Conservation (phyloP, 192 early-diverging fungal species). For the Coemansia umbellata region DNA sequence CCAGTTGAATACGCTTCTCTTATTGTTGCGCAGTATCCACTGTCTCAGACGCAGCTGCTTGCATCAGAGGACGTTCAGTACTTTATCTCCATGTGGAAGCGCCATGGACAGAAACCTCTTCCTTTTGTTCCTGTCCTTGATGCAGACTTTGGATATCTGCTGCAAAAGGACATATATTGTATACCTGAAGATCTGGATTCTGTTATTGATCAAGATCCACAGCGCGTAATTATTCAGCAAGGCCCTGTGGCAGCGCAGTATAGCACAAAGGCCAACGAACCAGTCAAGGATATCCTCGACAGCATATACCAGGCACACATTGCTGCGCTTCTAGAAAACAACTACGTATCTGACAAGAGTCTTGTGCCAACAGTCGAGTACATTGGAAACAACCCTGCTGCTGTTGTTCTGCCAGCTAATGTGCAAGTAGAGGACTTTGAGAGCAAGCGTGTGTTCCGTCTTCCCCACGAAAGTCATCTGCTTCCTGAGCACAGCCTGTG, state of each 20-base stretch:
- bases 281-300: slow-evolving; percentile 83
- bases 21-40: slow-evolving; percentile 3
- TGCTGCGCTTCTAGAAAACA: slow-evolving; percentile 63
- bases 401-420: neutral
- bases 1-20: slow-evolving; percentile 20
- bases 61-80: slow-evolving; percentile 31
- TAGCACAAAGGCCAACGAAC: slow-evolving; percentile 72
- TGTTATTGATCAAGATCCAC: slow-evolving; percentile 78
- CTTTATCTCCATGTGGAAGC: slow-evolving; percentile 44
- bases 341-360: slow-evolving; percentile 60
- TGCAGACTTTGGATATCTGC: slow-evolving; percentile 85
- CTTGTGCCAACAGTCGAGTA: slow-evolving; percentile 74
- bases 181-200: slow-evolving; percentile 85
- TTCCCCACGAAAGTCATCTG: neutral
- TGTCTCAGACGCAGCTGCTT: neutral
- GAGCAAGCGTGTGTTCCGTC: neutral
- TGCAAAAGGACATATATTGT: slow-evolving; percentile 91
- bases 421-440: neutral
- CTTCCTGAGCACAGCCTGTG: slow-evolving; percentile 42
- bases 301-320: slow-evolving; percentile 80
- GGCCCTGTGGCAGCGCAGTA: slow-evolving; percentile 79
- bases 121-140: slow-evolving; percentile 90
- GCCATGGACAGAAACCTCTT: slow-evolving; percentile 77
- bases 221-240: slow-evolving; percentile 81
- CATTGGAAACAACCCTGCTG: slow-evolving; percentile 33